Evolutionary conservation across 1,284 basidiomycete genomes (phyloP).

Genomic region (Apiotrichum siamense): DNA sequence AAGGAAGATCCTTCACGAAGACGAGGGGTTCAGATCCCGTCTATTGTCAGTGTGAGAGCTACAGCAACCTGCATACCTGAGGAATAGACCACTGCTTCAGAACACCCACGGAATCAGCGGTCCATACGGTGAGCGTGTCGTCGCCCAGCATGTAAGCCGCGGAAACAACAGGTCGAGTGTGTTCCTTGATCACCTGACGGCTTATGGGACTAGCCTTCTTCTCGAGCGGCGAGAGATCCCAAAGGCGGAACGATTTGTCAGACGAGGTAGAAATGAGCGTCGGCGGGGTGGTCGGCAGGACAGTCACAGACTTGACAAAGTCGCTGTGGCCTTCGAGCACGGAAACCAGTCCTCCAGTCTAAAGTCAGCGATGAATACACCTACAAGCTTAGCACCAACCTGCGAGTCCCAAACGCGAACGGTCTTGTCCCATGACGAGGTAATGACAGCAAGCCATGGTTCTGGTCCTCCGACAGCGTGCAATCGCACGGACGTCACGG

Average conservation of each 20-base stretch:
- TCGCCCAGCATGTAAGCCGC: slow-evolving; percentile 44
- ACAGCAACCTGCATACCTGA: slow-evolving; percentile 6
- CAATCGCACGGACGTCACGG: slow-evolving; percentile 74
- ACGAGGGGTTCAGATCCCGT: slow-evolving; percentile 4
- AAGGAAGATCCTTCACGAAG: slow-evolving; percentile 25
- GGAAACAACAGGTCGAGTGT: slow-evolving; percentile 27
- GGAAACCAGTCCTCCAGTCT: slow-evolving; percentile 65
- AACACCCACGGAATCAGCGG: slow-evolving; percentile 78
- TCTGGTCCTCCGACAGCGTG: slow-evolving; percentile 37
- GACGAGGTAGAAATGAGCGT: slow-evolving; percentile 81
- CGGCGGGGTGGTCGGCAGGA: slow-evolving; percentile 54
- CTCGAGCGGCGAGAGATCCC: slow-evolving; percentile 54
- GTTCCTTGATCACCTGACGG: slow-evolving; percentile 42
- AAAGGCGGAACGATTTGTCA: slow-evolving; percentile 81
- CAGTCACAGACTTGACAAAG: slow-evolving; percentile 74
- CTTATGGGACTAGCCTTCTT: slow-evolving; percentile 59
- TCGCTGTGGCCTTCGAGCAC: slow-evolving; percentile 73
- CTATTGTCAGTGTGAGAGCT: background rate
- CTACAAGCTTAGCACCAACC: slow-evolving; percentile 49
- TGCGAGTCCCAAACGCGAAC: slow-evolving; percentile 74
- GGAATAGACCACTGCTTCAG: slow-evolving; percentile 53
- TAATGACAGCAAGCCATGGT: slow-evolving; percentile 53
- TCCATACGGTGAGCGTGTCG: slow-evolving; percentile 52
- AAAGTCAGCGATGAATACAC: too few species aligned
- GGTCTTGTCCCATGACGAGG: slow-evolving; percentile 88